A percentile compares a stretch with the other conserved stretches of the same genome.
phyloP scores from a whole-genome alignment of 345 rosid species.

The Salix suchowensis region DNA sequence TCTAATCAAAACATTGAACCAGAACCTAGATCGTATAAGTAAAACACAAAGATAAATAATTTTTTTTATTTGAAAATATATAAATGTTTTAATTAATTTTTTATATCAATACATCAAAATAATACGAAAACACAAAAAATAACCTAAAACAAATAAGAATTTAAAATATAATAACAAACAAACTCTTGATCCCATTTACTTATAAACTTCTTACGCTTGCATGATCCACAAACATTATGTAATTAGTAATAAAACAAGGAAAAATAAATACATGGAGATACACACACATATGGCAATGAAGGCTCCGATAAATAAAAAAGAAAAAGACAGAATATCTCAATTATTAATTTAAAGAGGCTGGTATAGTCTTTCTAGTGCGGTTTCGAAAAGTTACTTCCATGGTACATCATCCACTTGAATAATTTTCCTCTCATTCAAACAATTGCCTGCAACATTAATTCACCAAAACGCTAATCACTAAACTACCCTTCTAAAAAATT shows the following conservation, averaged over 20 bases:
- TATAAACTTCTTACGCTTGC: constrained; percentile 59
- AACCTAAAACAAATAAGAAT: too few species aligned
- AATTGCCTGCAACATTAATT: constrained; percentile 22
- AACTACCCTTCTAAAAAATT: background rate
- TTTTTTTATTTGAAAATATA: too few species aligned
- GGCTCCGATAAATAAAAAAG: too few species aligned
- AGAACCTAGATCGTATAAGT: background rate
- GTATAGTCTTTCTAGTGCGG: background rate
- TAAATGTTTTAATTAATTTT: too few species aligned
- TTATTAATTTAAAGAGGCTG: background rate
- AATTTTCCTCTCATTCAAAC: too few species aligned
- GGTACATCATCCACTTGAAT: constrained; percentile 64
- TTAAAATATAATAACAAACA: background rate
- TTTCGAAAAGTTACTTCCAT: constrained; percentile 59
- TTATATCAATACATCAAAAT: background rate
- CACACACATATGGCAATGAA: too few species aligned
- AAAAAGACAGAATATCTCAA: background rate
- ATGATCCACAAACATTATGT: constrained; percentile 64
- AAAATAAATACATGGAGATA: background rate
- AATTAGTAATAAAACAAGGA: background rate
- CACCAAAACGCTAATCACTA: background rate
- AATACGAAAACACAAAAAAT: too few species aligned
- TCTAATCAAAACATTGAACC: constrained; percentile 11
- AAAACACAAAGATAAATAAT: background rate
- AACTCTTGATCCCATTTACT: constrained; percentile 39